Evolutionary conservation across 352 stramenopile species (phyloP).

Genomic region (Globisporangium emineosum): DNA sequence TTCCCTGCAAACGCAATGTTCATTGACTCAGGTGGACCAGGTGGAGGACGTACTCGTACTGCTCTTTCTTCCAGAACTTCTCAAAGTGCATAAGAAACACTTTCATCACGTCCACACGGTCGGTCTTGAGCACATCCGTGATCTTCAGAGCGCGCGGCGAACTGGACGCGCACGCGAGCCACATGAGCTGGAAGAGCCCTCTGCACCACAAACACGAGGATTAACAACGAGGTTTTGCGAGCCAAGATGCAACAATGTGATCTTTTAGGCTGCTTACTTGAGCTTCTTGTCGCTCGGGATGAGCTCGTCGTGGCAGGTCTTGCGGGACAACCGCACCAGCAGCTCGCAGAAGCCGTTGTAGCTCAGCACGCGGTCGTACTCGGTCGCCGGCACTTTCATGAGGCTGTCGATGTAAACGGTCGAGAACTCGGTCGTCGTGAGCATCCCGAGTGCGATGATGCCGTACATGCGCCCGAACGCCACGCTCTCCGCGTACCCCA

Average conservation of each 20-base stretch:
- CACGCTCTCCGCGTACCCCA: conserved; percentile 72
- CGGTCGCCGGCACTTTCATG: conserved; percentile 41
- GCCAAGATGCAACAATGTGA: not conserved
- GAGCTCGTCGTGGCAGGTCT: conserved; percentile 34
- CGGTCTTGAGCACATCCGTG: conserved; percentile 69
- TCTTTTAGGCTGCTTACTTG: conserved; percentile 33
- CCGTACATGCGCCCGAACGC: conserved; percentile 69
- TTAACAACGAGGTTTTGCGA: not conserved
- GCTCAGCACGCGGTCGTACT: conserved; percentile 63
- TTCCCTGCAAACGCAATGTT: not conserved
- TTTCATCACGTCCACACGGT: conserved; percentile 53
- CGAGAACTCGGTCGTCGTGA: conserved; percentile 78
- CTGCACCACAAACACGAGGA: conserved; percentile 16
- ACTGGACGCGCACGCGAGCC: conserved; percentile 55
- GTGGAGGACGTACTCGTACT: conserved; percentile 44
- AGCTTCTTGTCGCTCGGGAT: conserved; percentile 44
- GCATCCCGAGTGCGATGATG: conserved; percentile 67
- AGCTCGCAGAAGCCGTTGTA: conserved; percentile 63
- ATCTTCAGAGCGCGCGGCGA: conserved; percentile 59
- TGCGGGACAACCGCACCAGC: conserved; percentile 56
- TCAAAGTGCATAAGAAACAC: conserved; percentile 71
- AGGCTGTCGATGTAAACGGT: conserved; percentile 76
- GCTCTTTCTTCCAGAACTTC: conserved; percentile 79
- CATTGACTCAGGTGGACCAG: not conserved
- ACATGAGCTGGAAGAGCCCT: conserved; percentile 82